A percentile compares a stretch with the other conserved stretches of the same genome.
Conservation (phyloP, 1,284 basidiomycete species). For the Melanopsichium pennsylvanicum region DNA sequence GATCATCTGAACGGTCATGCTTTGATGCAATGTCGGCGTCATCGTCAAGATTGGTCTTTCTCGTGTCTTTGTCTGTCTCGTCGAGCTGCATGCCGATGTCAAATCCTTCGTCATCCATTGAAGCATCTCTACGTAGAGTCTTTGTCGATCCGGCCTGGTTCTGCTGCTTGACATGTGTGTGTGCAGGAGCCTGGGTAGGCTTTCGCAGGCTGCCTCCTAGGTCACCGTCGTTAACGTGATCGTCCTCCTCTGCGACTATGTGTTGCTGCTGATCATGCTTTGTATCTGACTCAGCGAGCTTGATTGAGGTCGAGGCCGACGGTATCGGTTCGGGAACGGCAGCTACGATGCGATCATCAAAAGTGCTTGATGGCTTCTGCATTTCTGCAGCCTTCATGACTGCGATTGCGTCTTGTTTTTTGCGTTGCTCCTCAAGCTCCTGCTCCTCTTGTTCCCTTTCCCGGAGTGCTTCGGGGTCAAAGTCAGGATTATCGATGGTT, state of each 20-base stretch:
- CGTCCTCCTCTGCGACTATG: slow-evolving; percentile 4
- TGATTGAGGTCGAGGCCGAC: too few relatives aligned
- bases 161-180: not conserved
- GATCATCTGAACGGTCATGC: too few relatives aligned
- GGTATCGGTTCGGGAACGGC: too few relatives aligned
- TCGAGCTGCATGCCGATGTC: slow-evolving; percentile 35
- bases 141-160: not conserved
- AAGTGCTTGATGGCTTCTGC: too few relatives aligned
- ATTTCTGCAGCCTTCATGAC: too few relatives aligned
- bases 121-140: not conserved
- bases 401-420: slow-evolving; percentile 1
- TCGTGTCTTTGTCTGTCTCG: not conserved
- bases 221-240: slow-evolving; percentile 30
- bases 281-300: not conserved
- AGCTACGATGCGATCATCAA: too few relatives aligned
- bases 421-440: slow-evolving; percentile 12
- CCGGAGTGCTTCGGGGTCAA: slow-evolving; percentile 52
- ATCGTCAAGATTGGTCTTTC: not conserved
- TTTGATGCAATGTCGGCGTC: slow-evolving; percentile 11
- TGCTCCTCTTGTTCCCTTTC: slow-evolving; percentile 35
- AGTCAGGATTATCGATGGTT: slow-evolving; percentile 63
- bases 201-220: slow-evolving; percentile 11
- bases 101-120: slow-evolving; percentile 13
- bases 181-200: not conserved
- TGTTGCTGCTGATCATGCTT: not conserved